A percentile compares a stretch with the other conserved stretches of the same genome.
These are phyloP conservation scores for Pythium dissotocum DNA, from an alignment of 352 stramenopile genomes.

Conservation along the genomic window DNA sequence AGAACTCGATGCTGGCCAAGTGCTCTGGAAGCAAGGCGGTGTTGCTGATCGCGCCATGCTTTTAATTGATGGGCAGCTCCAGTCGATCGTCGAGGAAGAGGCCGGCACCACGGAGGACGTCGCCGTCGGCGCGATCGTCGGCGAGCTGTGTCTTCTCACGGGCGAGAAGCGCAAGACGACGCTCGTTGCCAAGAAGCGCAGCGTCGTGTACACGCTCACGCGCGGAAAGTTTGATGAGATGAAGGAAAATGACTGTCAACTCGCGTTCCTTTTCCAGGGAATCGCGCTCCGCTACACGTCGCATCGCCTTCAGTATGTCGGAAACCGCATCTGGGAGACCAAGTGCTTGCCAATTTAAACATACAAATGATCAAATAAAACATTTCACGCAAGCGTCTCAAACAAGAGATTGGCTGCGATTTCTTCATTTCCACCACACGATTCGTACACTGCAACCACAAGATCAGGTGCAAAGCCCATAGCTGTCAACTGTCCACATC, in stretches of 20 bases:
- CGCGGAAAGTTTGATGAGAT: conserved; percentile 62
- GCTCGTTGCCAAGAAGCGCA: conserved; percentile 51
- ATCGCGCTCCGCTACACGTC: conserved; percentile 78
- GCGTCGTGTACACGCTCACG: conserved; percentile 72
- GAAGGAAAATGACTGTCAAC: conserved; percentile 53
- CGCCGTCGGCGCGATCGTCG: conserved; percentile 67
- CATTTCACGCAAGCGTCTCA: conserved; percentile 36
- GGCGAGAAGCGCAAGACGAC: conserved; percentile 84
- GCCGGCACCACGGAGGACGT: conserved; percentile 76
- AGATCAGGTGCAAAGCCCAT: conserved; percentile 66
- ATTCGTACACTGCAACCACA: conserved; percentile 58
- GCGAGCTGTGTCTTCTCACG: conserved; percentile 77
- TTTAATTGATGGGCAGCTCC: conserved; percentile 61
- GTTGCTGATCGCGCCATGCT: conserved; percentile 55
- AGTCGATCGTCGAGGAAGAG: conserved; percentile 77
- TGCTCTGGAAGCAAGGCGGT: conserved; percentile 73
- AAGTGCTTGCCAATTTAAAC: conserved; percentile 73
- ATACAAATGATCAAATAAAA: conserved; percentile 5
- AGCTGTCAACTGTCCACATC: conserved; percentile 39
- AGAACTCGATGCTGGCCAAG: conserved; percentile 55
- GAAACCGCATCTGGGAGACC: conserved; percentile 85
- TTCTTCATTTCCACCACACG: conserved; percentile 56
- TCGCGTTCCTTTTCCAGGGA: conserved; percentile 77
- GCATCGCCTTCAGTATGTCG: conserved; percentile 75
- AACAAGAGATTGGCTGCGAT: conserved; percentile 54